Evolutionary conservation across 2,329 filamentous ascomycete species (phyloP), one percentile per base, ranked within the genome.

Genomic region (Neurospora sp.): DNA sequence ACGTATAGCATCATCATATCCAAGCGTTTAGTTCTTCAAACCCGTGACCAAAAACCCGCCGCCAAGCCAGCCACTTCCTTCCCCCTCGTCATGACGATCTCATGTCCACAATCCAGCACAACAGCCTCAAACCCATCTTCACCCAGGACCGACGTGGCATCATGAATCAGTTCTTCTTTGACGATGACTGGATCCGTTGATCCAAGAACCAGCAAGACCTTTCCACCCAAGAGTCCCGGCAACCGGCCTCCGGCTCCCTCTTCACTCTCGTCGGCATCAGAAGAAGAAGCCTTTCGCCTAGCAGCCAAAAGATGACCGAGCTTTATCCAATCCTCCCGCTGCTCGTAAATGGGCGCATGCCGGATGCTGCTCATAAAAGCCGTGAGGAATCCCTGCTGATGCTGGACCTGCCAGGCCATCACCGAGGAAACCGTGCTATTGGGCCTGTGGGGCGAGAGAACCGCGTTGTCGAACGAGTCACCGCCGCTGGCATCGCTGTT

Each of bases 341-440:
- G 86, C 12, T 85, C 84, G 72, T 89, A 87, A 28, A 94, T 88
- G 0, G 92, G 92, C 1, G 89, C 89, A 75, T 91, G 80, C 23
- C 88, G 84, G 74, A 95, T 89, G 38, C 86, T 88, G 70, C 88
- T 91, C 75, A 93, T 85, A 75, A 93, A 93, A 0, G 91, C 86
- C 2, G 83, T 82, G 5, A 92, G 82, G 75, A 92, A 94, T 0
- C 91, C 92, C 1, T 78, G 76, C 77, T 95, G 91, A 37, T 85
- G 76, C 41, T 83, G 81, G 23, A 92, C 80, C 79, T 95, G 92
- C 90, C 91, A 93, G 66, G 82, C 79, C 67, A 93, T 88, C 0
- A 91, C 86, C 3, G 84, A 83, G 0, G 88, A 85, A 3, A 92
- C 85, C 8, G 86, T 88, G 68, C 89, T 82, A 17, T 80, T 75